phyloP scores from a whole-genome alignment of 2,329 filamentous ascomycete genomes.

The Colletotrichum liaoningense region DNA sequence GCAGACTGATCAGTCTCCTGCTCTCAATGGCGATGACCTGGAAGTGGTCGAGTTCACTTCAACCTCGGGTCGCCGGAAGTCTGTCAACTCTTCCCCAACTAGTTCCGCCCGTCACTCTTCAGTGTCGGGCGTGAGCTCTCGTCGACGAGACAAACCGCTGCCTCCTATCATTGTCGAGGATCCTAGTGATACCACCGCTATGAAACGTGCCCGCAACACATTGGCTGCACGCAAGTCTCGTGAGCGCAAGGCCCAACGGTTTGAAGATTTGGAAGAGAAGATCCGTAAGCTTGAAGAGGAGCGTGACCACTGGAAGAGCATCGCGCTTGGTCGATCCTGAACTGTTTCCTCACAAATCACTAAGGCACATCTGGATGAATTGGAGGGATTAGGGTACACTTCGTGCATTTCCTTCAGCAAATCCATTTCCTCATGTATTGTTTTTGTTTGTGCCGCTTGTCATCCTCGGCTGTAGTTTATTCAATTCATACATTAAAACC shows the following conservation, averaged over 20 bases:
- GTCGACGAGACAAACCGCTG: constrained; percentile 84
- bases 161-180: constrained; percentile 83
- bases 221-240: constrained; percentile 95
- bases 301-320: constrained; percentile 73
- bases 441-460: background rate
- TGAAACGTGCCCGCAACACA: constrained; percentile 93
- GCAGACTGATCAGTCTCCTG: constrained; percentile 52
- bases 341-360: background rate
- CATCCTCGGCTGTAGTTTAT: background rate
- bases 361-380: background rate
- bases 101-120: constrained; percentile 70
- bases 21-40: constrained; percentile 58
- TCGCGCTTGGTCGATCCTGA: constrained; percentile 52
- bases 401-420: background rate
- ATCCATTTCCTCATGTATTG: background rate
- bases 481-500: too few relatives aligned
- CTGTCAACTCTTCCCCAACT: constrained; percentile 54
- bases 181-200: constrained; percentile 77
- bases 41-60: constrained; percentile 54
- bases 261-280: constrained; percentile 79
- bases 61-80: constrained; percentile 59
- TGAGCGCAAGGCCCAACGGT: constrained; percentile 82
- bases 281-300: constrained; percentile 77
- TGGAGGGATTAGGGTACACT: background rate
- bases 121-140: constrained; percentile 76